phyloP scores from a whole-genome alignment of 108 stramenopile genomes.

The Pseudonitzschia multiseries region DNA sequence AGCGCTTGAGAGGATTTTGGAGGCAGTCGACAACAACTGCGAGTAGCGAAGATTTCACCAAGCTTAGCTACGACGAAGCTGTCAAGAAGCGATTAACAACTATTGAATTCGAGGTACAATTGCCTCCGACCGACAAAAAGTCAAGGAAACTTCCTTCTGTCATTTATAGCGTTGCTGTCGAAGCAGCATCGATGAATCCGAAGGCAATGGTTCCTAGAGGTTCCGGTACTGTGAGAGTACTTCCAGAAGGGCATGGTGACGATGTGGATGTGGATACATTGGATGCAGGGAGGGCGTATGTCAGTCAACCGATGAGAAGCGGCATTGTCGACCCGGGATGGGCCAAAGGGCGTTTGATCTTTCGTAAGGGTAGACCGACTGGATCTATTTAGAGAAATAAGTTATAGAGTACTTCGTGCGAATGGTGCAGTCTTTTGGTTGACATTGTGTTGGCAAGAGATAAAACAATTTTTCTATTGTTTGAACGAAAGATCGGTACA shows the following conservation, averaged over 20 bases:
- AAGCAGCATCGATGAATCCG: conserved; percentile 57
- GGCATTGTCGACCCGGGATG: conserved; percentile 81
- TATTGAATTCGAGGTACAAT: conserved; percentile 41
- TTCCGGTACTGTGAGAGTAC: conserved; percentile 53
- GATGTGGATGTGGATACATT: conserved; percentile 21
- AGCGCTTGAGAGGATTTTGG: conserved; percentile 51
- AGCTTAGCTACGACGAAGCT: conserved; percentile 49
- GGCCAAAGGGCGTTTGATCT: conserved; percentile 64
- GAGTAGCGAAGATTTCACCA: conserved; percentile 25
- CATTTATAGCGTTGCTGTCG: conserved; percentile 62
- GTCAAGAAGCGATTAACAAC: conserved; percentile 36
- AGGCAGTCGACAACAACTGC: conserved; percentile 14
- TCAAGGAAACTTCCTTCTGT: conserved; percentile 47
- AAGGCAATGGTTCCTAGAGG: conserved; percentile 65
- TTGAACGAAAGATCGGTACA: no score
- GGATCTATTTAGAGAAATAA: conserved; percentile 70
- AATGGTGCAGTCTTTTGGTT: no score
- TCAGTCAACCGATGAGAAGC: conserved; percentile 56
- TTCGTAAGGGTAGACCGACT: conserved; percentile 65
- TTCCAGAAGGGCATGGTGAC: conserved; percentile 52
- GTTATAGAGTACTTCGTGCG: no score
- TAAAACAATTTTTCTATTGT: no score
- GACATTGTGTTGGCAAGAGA: no score
- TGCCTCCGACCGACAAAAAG: conserved; percentile 21
- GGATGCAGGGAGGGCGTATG: conserved; percentile 50